A percentile compares a stretch with the other conserved stretches of the same genome.
Conservation (phyloP, 2,329 filamentous ascomycete species). For the Thelonectria blattea region DNA sequence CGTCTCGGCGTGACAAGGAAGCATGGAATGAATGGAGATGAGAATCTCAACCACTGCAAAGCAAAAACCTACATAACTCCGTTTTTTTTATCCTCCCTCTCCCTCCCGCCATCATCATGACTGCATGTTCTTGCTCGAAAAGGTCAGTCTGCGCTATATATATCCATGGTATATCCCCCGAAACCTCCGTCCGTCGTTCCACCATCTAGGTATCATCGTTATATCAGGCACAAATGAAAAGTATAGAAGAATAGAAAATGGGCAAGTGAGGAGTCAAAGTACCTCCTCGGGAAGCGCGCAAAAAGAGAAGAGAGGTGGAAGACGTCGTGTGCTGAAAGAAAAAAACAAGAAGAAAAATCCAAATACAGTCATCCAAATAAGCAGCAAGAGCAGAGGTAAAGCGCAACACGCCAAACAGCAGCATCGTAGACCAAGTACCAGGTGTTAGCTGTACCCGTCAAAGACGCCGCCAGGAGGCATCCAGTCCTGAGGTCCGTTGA, state of each 20-base stretch:
- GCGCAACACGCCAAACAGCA: background rate
- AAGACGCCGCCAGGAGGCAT: slow-evolving; percentile 30
- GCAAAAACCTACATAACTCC: background rate
- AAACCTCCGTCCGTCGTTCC: background rate
- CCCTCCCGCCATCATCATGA: slow-evolving; percentile 1
- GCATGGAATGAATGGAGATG: background rate
- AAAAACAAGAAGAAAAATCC: background rate
- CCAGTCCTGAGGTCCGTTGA: slow-evolving; percentile 45
- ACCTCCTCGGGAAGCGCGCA: too few species aligned
- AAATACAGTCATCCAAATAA: too few species aligned
- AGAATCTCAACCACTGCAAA: background rate
- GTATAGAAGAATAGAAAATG: background rate
- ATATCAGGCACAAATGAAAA: slow-evolving; percentile 4
- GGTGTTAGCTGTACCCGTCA: slow-evolving; percentile 25
- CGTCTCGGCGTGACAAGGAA: background rate
- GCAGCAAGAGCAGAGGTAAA: too few species aligned
- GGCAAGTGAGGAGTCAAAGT: background rate
- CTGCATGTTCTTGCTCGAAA: background rate
- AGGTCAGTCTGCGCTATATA: background rate
- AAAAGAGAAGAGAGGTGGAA: background rate
- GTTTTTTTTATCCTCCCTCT: background rate
- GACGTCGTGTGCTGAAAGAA: background rate
- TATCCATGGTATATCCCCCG: slow-evolving; percentile 13
- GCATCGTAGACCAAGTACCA: background rate
- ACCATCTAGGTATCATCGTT: slow-evolving; percentile 6